Base-by-base conservation (phyloP, 2,329 filamentous ascomycete genomes). In the Alternaria angustiovoidea region DNA sequence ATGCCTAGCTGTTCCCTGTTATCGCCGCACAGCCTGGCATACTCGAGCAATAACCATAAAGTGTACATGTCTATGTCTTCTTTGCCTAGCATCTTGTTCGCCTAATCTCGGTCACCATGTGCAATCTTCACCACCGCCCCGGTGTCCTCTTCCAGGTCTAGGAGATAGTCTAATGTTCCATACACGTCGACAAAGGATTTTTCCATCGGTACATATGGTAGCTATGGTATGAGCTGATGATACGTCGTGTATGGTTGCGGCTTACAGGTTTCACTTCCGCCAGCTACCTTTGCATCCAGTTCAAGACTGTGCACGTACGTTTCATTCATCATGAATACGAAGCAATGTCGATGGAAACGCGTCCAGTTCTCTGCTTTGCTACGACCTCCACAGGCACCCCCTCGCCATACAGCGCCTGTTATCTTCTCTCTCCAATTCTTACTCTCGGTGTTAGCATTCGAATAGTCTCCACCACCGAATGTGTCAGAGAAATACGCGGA, bases 141-240 rank as follows among this genome's bases (percentile, higher is more conserved):
- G 14, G 55, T 58, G 34, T 48, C 46, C 0, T 52, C 42, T 3
- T 72, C 75, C 16, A 62, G 65, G 4, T 89, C 89, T 5, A 91
- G 72, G 69, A 94, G 93, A 71, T 92, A 94, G 58, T 90, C 87
- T 83, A 93, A 84, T 56, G 92, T 88, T 38, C 86, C 88, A 62
- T 88, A 93, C 69, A 91, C 85, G 66, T 94, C 92, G 32, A 85
- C 81, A 69, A 89, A 93, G 1, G 88, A 85, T 70, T 87, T 91
- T 73, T 93, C 90, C 86, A 94, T 89, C n/a, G 91, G 92, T 2
- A 93, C 89, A 69, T 92, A 94, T 77, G 94, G 92, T 70, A 88
- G 87, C 91, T 92, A 95, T 0, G 90, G 84, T 2, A 92, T 81
- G 1, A 94, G 81, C 67, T 74, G 82, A 69, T 76, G 60, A 75